Conservation (phyloP, 106 monocot species). For the Dendrobium officinale region DNA sequence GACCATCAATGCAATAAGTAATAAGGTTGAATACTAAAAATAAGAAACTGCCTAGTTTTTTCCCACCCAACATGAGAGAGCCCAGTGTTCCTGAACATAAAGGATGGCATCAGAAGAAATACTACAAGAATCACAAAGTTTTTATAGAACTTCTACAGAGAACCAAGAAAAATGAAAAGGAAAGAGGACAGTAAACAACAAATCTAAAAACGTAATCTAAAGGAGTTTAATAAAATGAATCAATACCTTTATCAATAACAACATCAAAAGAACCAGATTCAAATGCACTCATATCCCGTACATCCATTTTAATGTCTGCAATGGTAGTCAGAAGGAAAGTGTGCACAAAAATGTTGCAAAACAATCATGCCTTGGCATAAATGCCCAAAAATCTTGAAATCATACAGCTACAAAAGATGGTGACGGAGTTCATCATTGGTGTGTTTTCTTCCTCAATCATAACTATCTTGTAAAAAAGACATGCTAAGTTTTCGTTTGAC, state of each 20-base stretch:
- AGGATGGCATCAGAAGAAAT: conserved; percentile 14
- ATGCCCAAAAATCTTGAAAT: too few relatives aligned
- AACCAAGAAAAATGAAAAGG: not conserved
- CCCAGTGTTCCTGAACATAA: conserved; percentile 84
- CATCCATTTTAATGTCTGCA: conserved; percentile 83
- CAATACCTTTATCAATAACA: conserved; percentile 90
- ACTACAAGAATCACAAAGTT: conserved; percentile 12
- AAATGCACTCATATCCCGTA: conserved; percentile 63
- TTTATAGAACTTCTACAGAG: not conserved
- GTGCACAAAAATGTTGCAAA: too few relatives aligned
- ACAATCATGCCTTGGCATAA: too few relatives aligned
- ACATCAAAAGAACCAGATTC: conserved; percentile 72
- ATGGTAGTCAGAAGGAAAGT: conserved; percentile 13
- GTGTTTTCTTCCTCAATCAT: too few relatives aligned
- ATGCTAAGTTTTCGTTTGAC: too few relatives aligned
- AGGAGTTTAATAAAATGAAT: not conserved
- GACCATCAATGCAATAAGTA: conserved; percentile 12
- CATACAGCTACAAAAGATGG: too few relatives aligned
- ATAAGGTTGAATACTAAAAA: conserved; percentile 14
- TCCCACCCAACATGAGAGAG: conserved; percentile 84
- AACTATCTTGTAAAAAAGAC: too few relatives aligned
- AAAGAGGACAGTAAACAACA: not conserved
- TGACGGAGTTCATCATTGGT: too few relatives aligned
- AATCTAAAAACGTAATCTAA: not conserved
- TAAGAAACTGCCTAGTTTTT: conserved; percentile 13